phyloP scores from a whole-genome alignment of 2,329 filamentous ascomycete species.

The Stemphylium vesicarium region DNA sequence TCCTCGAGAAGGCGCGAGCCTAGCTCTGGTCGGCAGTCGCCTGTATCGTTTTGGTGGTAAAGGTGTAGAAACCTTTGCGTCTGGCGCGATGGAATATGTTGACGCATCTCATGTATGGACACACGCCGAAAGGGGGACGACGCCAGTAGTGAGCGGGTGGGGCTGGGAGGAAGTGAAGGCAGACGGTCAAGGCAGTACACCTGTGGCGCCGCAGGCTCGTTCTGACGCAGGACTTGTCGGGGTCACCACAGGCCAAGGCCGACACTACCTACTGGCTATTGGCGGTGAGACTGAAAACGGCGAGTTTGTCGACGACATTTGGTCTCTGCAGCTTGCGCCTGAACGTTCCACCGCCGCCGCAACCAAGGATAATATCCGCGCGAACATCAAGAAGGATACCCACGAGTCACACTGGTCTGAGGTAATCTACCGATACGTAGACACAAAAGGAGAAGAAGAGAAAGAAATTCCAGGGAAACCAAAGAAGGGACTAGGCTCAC shows the following conservation, averaged over 20 bases:
- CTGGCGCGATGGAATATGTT: slow-evolving; percentile 36
- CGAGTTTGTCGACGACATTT: slow-evolving; percentile 54
- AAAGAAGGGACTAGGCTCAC: slow-evolving; percentile 50
- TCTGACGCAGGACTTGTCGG: slow-evolving; percentile 54
- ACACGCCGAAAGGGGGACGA: slow-evolving; percentile 45
- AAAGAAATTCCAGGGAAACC: slow-evolving; percentile 48
- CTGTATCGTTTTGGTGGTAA: slow-evolving; percentile 57
- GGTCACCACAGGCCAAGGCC: slow-evolving; percentile 59
- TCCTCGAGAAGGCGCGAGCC: slow-evolving; percentile 44
- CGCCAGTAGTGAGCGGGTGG: slow-evolving; percentile 44
- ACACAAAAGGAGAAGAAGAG: slow-evolving; percentile 53
- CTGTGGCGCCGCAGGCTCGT: slow-evolving; percentile 49
- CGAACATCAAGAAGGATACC: slow-evolving; percentile 55
- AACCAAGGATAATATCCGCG: slow-evolving; percentile 58
- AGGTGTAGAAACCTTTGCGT: slow-evolving; percentile 28
- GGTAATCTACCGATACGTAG: slow-evolving; percentile 55
- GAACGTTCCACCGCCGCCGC: slow-evolving; percentile 55
- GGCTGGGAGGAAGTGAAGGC: slow-evolving; percentile 37
- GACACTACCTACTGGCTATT: slow-evolving; percentile 60
- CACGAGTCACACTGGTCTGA: slow-evolving; percentile 59
- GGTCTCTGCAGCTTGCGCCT: slow-evolving; percentile 60
- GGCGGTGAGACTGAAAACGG: slow-evolving; percentile 51
- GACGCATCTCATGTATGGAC: slow-evolving; percentile 45
- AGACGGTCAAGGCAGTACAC: slow-evolving; percentile 13
- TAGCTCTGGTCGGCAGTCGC: slow-evolving; percentile 54